phyloP scores from a whole-genome alignment of 768 basidiomycete species.

The Rhodocollybia butyracea region DNA sequence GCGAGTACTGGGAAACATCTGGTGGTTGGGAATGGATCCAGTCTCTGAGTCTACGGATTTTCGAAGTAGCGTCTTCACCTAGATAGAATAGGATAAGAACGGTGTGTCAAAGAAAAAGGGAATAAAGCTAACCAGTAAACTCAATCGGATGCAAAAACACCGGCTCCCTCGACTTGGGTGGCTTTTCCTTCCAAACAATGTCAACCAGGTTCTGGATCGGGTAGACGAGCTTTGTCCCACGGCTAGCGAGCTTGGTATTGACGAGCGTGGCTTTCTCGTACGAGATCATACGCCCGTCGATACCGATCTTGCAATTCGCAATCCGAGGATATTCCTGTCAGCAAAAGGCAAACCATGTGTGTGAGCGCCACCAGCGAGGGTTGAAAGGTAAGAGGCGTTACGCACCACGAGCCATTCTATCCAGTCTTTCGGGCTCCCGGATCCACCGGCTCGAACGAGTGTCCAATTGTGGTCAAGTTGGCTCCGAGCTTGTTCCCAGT shows the following conservation, averaged over 20 bases:
- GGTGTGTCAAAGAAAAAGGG: neutral
- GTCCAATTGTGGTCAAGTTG: conserved; percentile 76
- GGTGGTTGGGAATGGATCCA: conserved; percentile 68
- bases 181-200: conserved; percentile 77
- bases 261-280: conserved; percentile 66
- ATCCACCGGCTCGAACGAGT: conserved; percentile 53
- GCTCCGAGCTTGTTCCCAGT: conserved; percentile 74
- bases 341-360: no score
- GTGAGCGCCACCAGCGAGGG: neutral
- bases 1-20: conserved; percentile 59
- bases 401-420: conserved; percentile 72
- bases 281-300: conserved; percentile 83
- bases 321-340: conserved; percentile 13
- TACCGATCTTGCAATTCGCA: conserved; percentile 51
- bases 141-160: conserved; percentile 69
- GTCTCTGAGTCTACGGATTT: conserved; percentile 64
- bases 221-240: conserved; percentile 67
- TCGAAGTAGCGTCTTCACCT: conserved; percentile 62
- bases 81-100: conserved; percentile 4
- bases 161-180: conserved; percentile 59
- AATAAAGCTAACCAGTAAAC: conserved; percentile 50
- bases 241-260: conserved; percentile 48
- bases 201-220: conserved; percentile 85
- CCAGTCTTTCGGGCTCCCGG: conserved; percentile 66
- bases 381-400: conserved; percentile 10